These are phyloP conservation scores for Brettanomyces nanus DNA, from an alignment of 805 yeast species.

Conservation along the genomic window DNA sequence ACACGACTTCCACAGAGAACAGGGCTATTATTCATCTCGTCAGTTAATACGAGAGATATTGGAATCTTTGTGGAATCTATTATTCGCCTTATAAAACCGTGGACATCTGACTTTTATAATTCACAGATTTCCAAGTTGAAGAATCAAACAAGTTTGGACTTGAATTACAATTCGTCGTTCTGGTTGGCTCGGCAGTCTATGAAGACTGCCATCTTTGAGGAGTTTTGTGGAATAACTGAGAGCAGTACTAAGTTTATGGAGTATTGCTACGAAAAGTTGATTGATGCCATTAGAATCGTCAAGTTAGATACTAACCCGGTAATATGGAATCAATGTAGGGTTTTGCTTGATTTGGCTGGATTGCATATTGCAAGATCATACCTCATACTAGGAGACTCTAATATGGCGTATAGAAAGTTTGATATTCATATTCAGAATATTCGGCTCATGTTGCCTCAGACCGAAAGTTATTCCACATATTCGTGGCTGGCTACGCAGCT, in stretches of 20 bases:
- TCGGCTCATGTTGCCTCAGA: slow-evolving; percentile 26
- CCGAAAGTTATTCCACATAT: slow-evolving; percentile 23
- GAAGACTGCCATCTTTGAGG: slow-evolving; percentile 43
- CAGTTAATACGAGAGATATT: not conserved
- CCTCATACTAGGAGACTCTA: slow-evolving; percentile 49
- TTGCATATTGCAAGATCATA: slow-evolving; percentile 56
- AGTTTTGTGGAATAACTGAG: slow-evolving; percentile 38
- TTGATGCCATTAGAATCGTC: slow-evolving; percentile 28
- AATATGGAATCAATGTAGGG: slow-evolving; percentile 38
- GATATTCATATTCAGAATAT: slow-evolving; percentile 53
- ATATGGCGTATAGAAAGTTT: slow-evolving; percentile 56
- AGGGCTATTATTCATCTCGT: slow-evolving; percentile 1
- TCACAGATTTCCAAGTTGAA: slow-evolving; percentile 32
- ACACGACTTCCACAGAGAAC: slow-evolving; percentile 30
- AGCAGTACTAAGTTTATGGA: slow-evolving; percentile 43
- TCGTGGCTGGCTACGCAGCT: slow-evolving; percentile 61
- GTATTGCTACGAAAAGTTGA: slow-evolving; percentile 42
- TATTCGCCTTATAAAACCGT: slow-evolving; percentile 31
- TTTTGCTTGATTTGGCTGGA: slow-evolving; percentile 50
- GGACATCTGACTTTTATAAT: slow-evolving; percentile 37
- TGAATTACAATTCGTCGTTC: slow-evolving; percentile 11
- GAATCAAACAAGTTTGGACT: slow-evolving; percentile 26
- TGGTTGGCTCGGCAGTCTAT: slow-evolving; percentile 46
- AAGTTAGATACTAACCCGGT: slow-evolving; percentile 14
- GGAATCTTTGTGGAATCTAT: slow-evolving; percentile 29